Evolutionary conservation across 495 filamentous ascomycete genomes (phyloP).

Genomic region (Arthonia radiata): DNA sequence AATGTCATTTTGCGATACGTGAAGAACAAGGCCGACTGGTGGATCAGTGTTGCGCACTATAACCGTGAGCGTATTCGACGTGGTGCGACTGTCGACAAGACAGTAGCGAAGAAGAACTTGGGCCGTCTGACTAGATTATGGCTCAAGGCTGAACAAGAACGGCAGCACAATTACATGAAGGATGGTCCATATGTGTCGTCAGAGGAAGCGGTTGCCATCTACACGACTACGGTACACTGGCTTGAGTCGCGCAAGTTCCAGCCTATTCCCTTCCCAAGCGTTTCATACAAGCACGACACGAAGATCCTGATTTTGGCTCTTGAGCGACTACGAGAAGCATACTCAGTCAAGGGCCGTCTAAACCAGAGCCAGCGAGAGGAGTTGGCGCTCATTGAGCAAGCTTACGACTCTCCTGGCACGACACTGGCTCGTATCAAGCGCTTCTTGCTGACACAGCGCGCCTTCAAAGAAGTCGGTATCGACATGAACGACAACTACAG

Average conservation of each 20-base stretch:
- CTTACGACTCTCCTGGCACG: constrained; percentile 92
- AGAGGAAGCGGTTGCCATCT: constrained; percentile 95
- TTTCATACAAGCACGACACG: constrained; percentile 98
- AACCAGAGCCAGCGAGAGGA: constrained; percentile 98
- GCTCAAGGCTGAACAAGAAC: constrained; percentile 96
- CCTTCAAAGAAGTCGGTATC: constrained; percentile 98
- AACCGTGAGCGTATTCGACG: constrained; percentile 90
- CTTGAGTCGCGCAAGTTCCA: constrained; percentile 95
- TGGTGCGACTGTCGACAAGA: constrained; percentile 95
- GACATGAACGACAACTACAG: constrained; percentile 99
- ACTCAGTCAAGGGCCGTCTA: constrained; percentile 88
- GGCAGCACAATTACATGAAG: constrained; percentile 99
- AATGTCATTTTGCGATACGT: constrained; percentile 97
- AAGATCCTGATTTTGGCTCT: constrained; percentile 95
- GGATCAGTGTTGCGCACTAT: constrained; percentile 96
- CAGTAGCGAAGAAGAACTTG: constrained; percentile 97
- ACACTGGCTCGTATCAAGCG: constrained; percentile 94
- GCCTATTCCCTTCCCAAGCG: constrained; percentile 95
- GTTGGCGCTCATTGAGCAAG: constrained; percentile 90
- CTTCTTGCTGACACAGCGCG: constrained; percentile 85
- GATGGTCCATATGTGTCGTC: constrained; percentile 97
- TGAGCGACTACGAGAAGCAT: constrained; percentile 82
- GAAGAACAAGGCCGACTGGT: constrained; percentile 98
- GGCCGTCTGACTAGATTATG: constrained; percentile 84
- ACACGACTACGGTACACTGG: constrained; percentile 98